Percentiles rank a stretch among this genome's conserved stretches.
Conservation (phyloP, 2,329 filamentous ascomycete genomes). For the Pseudogymnoascus sp. region DNA sequence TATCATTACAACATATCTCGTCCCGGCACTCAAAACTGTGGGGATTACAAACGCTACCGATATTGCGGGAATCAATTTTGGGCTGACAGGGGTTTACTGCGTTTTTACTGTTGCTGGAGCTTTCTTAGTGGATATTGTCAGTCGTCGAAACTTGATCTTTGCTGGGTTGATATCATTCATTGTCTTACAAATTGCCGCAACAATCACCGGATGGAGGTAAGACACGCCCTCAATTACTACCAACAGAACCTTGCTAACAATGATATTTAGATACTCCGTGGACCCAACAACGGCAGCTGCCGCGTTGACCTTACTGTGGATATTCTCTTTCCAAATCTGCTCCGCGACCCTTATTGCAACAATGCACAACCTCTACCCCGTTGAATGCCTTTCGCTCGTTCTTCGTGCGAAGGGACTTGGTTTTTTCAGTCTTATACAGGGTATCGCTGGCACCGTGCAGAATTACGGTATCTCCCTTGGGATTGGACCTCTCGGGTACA, state of each 20-base stretch:
- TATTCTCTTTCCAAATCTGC: slow-evolving; percentile 41
- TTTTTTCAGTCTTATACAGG: slow-evolving; percentile 37
- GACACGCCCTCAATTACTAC: neutral
- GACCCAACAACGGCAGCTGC: slow-evolving; percentile 29
- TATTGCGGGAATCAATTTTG: slow-evolving; percentile 37
- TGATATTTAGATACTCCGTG: slow-evolving; percentile 27
- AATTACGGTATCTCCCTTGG: slow-evolving; percentile 41
- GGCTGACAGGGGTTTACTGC: slow-evolving; percentile 37
- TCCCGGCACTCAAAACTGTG: slow-evolving; percentile 35
- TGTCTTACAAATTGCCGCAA: slow-evolving; percentile 36
- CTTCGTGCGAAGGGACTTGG: slow-evolving; percentile 40
- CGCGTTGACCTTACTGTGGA: slow-evolving; percentile 38
- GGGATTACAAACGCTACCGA: slow-evolving; percentile 32
- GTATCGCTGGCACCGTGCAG: slow-evolving; percentile 36
- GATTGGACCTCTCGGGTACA: slow-evolving; percentile 40
- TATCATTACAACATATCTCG: slow-evolving; percentile 37
- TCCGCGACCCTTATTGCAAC: slow-evolving; percentile 39
- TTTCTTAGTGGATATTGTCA: slow-evolving; percentile 36
- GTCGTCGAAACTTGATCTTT: slow-evolving; percentile 38
- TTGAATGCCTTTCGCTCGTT: slow-evolving; percentile 36
- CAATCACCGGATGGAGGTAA: slow-evolving; percentile 38
- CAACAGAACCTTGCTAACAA: neutral
- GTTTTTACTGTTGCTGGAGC: slow-evolving; percentile 38
- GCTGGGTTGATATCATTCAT: slow-evolving; percentile 36
- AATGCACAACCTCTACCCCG: slow-evolving; percentile 41